A percentile compares a stretch with the other conserved stretches of the same genome.
Evolutionary conservation across 805 yeast genomes (phyloP).

Genomic region (Metschnikowia bowlesiae): DNA sequence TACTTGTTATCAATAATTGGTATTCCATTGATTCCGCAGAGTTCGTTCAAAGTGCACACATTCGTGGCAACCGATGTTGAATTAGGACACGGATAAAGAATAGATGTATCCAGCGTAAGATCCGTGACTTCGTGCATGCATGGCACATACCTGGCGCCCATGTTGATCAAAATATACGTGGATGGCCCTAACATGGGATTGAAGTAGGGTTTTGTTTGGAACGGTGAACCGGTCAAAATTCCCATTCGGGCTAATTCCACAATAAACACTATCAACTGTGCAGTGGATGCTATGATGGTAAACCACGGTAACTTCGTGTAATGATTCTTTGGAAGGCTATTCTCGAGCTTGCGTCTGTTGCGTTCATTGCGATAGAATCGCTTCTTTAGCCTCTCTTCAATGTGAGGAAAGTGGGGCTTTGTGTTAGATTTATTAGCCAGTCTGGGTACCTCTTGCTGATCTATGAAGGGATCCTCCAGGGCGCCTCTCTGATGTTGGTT

Average conservation of each 20-base stretch:
- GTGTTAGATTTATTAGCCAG: not conserved
- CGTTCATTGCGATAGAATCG: conserved; percentile 10
- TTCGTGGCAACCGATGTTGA: conserved; percentile 52
- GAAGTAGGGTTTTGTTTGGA: conserved; percentile 66
- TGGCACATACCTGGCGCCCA: conserved; percentile 69
- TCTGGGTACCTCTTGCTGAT: not conserved
- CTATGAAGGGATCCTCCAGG: not conserved
- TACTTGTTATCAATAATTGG: conserved; percentile 27
- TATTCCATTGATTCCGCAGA: conserved; percentile 59
- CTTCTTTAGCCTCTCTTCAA: not conserved
- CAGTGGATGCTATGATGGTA: conserved; percentile 37
- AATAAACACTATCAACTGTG: conserved; percentile 54
- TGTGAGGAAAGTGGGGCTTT: not conserved
- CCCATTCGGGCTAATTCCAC: conserved; percentile 59
- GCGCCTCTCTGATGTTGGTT: not conserved
- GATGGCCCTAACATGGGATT: conserved; percentile 82
- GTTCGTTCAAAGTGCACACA: conserved; percentile 51
- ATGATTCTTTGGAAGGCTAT: conserved; percentile 16
- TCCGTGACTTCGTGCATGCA: conserved; percentile 56
- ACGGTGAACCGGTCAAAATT: conserved; percentile 54
- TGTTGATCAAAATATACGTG: conserved; percentile 55
- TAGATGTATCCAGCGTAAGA: conserved; percentile 43
- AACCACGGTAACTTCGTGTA: conserved; percentile 36
- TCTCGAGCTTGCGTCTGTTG: conserved; percentile 13
- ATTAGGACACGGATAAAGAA: conserved; percentile 64